Conservation (phyloP, 495 filamentous ascomycete species). For the Lasiosphaeris hirsuta region DNA sequence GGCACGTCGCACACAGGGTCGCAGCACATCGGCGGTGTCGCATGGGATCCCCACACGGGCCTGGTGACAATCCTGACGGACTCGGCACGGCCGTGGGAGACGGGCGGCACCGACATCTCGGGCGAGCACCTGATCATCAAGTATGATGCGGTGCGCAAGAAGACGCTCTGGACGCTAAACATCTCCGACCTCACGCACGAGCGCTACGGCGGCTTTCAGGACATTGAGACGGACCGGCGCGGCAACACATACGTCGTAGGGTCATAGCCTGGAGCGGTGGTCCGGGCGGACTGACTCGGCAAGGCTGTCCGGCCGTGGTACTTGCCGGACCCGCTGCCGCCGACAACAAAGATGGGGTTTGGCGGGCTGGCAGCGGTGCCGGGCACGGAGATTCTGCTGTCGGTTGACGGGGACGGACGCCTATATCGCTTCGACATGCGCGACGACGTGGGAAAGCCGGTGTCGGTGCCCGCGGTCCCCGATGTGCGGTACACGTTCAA, state of each 20-base stretch:
- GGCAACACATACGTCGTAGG: slow-evolving; percentile 37
- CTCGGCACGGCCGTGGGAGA: slow-evolving; percentile 26
- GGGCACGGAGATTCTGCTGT: slow-evolving; percentile 26
- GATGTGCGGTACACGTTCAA: slow-evolving; percentile 16
- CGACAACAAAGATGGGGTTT: slow-evolving; percentile 24
- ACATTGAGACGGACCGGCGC: slow-evolving; percentile 29
- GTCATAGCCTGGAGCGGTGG: slow-evolving; percentile 29
- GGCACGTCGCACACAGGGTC: slow-evolving; percentile 25
- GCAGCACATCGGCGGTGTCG: slow-evolving; percentile 35
- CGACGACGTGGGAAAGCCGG: slow-evolving; percentile 18
- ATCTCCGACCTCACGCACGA: slow-evolving; percentile 23
- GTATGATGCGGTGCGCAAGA: slow-evolving; percentile 12
- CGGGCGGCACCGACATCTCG: slow-evolving; percentile 24
- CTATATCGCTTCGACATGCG: slow-evolving; percentile 32
- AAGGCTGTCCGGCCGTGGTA: slow-evolving; percentile 29
- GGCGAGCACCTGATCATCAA: slow-evolving; percentile 30
- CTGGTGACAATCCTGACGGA: slow-evolving; percentile 33
- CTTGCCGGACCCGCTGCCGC: slow-evolving; percentile 10
- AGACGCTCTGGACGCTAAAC: slow-evolving; percentile 28
- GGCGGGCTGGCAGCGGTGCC: slow-evolving; percentile 29
- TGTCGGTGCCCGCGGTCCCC: slow-evolving; percentile 20
- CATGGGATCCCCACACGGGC: slow-evolving; percentile 30
- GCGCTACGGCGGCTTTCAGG: slow-evolving; percentile 31
- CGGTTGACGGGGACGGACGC: slow-evolving; percentile 27
- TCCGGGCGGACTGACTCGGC: slow-evolving; percentile 26